Percentiles rank a stretch among this genome's conserved stretches.
Evolutionary conservation across 2,329 filamentous ascomycete genomes (phyloP).

Genomic region (Pyricularia sp.): DNA sequence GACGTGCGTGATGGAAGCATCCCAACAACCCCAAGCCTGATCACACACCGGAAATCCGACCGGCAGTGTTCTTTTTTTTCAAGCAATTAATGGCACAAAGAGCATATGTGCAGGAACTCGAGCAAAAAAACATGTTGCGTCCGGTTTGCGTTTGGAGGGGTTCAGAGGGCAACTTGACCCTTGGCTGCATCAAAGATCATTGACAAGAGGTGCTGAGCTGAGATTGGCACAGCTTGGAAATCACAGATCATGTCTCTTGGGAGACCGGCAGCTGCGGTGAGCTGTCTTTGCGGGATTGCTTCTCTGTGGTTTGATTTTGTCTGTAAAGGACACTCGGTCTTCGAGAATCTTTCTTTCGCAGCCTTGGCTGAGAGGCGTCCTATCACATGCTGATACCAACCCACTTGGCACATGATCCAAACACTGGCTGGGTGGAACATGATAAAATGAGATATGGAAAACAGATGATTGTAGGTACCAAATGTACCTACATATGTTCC

Average conservation of each 20-base stretch:
- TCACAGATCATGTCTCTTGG: background rate
- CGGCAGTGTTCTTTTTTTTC: too few species aligned
- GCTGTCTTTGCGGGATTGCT: background rate
- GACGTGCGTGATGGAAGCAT: too few species aligned
- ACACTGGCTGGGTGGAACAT: background rate
- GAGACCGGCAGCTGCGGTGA: background rate
- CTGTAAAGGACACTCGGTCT: background rate
- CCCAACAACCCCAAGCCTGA: too few species aligned
- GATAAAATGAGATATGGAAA: background rate
- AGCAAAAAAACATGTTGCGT: too few species aligned
- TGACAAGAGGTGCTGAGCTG: background rate
- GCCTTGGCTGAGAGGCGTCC: background rate
- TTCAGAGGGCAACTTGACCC: too few species aligned
- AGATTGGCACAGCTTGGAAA: background rate
- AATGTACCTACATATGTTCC: too few species aligned
- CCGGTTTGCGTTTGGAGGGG: too few species aligned
- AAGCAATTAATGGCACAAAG: too few species aligned
- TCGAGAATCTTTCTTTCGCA: background rate
- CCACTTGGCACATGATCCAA: background rate
- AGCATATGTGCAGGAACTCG: too few species aligned
- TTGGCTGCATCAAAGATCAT: background rate
- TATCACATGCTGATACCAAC: background rate
- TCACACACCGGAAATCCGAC: too few species aligned
- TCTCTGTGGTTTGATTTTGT: background rate
- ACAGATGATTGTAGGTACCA: background rate